phyloP scores from a whole-genome alignment of 1,284 basidiomycete genomes.

The Tilletia caries region DNA sequence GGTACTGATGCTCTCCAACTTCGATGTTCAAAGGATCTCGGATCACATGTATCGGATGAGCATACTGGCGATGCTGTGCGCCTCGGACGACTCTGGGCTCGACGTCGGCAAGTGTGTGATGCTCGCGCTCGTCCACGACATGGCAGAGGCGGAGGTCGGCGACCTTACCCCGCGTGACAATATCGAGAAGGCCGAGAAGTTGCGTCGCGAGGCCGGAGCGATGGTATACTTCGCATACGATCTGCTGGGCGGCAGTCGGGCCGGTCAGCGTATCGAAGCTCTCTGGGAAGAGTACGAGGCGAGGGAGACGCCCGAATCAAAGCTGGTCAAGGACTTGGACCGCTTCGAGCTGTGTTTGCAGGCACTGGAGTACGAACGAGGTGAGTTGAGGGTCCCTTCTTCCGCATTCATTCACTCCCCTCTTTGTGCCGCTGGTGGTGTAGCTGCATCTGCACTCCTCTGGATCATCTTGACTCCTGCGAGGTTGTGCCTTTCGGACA shows the following conservation, averaged over 20 bases:
- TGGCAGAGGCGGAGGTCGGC: constrained; percentile 94
- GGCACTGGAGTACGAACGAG: constrained; percentile 58
- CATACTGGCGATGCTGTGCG: constrained; percentile 75
- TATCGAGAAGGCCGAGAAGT: constrained; percentile 77
- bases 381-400: constrained; percentile 22
- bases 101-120: constrained; percentile 70
- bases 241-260: constrained; percentile 78
- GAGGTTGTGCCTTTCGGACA: no score
- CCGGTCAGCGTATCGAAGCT: constrained; percentile 70
- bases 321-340: constrained; percentile 93
- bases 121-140: constrained; percentile 87
- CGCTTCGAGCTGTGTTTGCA: constrained; percentile 83
- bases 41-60: constrained; percentile 99
- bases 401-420: no score
- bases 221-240: constrained; percentile 77
- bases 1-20: not conserved
- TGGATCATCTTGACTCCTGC: not conserved
- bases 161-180: constrained; percentile 89
- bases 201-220: constrained; percentile 75
- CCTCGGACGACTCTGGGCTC: constrained; percentile 53
- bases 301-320: constrained; percentile 73
- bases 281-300: constrained; percentile 95
- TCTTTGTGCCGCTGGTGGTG: not conserved
- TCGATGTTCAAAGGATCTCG: constrained; percentile 60
- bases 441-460: not conserved